Evolutionary conservation across 129 eudicot genomes (phyloP).

Genomic region (Lactuca saligna): DNA sequence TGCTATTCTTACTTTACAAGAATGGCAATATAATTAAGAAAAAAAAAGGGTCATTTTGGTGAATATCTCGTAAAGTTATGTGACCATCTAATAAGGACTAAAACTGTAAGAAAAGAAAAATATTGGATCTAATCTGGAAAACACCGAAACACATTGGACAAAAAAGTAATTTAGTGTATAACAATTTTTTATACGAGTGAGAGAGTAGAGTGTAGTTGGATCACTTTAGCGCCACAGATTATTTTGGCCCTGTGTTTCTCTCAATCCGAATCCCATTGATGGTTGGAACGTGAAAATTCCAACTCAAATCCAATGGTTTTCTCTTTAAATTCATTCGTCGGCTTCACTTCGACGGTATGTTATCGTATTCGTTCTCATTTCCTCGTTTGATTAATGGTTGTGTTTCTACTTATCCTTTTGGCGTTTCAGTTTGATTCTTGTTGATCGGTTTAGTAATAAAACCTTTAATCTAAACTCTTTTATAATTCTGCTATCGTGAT

Average conservation of each 20-base stretch:
- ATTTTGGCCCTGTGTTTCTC: slow-evolving; percentile 12
- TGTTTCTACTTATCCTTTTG: not conserved
- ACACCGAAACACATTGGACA: not conserved
- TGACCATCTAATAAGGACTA: not conserved
- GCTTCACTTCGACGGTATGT: slow-evolving; percentile 49
- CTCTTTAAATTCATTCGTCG: slow-evolving; percentile 60
- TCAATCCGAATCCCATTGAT: slow-evolving; percentile 27
- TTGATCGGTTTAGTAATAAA: not conserved
- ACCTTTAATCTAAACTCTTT: not conserved
- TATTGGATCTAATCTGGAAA: not conserved
- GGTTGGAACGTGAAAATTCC: slow-evolving; percentile 47
- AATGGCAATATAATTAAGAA: not conserved
- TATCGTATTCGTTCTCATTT: slow-evolving; percentile 4
- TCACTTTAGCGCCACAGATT: slow-evolving; percentile 40
- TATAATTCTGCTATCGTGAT: slow-evolving; percentile 2
- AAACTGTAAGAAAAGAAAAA: too few relatives aligned
- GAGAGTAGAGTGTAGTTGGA: slow-evolving; percentile 22
- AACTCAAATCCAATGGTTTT: slow-evolving; percentile 46
- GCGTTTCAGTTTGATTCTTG: not conserved
- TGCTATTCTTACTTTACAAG: too few relatives aligned
- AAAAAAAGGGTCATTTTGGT: too few relatives aligned
- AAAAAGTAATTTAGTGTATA: not conserved
- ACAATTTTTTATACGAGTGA: slow-evolving; percentile 11
- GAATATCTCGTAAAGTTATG: too few relatives aligned
- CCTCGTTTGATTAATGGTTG: not conserved